These are phyloP conservation scores for Daldinia sp. DNA, from an alignment of 2,329 filamentous ascomycete species.

Conservation along the genomic window DNA sequence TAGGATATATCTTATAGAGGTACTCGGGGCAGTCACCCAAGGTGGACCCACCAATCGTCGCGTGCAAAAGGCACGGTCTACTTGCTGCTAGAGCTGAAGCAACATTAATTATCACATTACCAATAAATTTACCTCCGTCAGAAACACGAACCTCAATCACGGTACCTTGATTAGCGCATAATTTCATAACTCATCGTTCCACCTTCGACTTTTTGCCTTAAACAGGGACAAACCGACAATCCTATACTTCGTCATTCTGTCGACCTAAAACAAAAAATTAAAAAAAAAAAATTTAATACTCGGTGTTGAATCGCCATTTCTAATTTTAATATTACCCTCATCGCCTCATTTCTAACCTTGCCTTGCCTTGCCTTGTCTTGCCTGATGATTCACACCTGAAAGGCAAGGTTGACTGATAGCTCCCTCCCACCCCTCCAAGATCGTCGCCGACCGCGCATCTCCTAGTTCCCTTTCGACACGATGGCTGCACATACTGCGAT, in stretches of 20 bases:
- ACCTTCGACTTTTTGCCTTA: neutral
- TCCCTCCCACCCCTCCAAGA: slow-evolving; percentile 41
- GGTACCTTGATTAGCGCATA: slow-evolving; percentile 19
- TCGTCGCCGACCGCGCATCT: slow-evolving; percentile 37
- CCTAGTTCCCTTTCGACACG: slow-evolving; percentile 17
- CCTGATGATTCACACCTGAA: slow-evolving; percentile 44
- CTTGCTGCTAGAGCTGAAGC: slow-evolving; percentile 25
- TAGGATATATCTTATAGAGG: neutral
- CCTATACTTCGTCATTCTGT: neutral
- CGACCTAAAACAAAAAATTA: too few species aligned
- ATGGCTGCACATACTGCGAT: slow-evolving; percentile 42
- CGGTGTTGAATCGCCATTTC: neutral
- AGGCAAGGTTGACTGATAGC: slow-evolving; percentile 37
- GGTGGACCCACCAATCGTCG: slow-evolving; percentile 28
- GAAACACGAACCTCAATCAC: slow-evolving; percentile 23
- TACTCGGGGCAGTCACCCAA: slow-evolving; percentile 1
- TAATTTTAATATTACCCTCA: neutral
- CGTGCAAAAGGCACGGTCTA: slow-evolving; percentile 21
- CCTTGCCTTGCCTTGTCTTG: slow-evolving; percentile 1
- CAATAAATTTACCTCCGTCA: slow-evolving; percentile 16
- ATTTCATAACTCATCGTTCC: slow-evolving; percentile 6
- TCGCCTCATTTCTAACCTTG: neutral
- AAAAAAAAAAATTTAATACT: too few species aligned
- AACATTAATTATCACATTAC: slow-evolving; percentile 10
- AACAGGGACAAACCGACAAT: neutral